Evolutionary conservation across 192 early-diverging fungal species (phyloP).

Genomic region (Coemansia sp.): DNA sequence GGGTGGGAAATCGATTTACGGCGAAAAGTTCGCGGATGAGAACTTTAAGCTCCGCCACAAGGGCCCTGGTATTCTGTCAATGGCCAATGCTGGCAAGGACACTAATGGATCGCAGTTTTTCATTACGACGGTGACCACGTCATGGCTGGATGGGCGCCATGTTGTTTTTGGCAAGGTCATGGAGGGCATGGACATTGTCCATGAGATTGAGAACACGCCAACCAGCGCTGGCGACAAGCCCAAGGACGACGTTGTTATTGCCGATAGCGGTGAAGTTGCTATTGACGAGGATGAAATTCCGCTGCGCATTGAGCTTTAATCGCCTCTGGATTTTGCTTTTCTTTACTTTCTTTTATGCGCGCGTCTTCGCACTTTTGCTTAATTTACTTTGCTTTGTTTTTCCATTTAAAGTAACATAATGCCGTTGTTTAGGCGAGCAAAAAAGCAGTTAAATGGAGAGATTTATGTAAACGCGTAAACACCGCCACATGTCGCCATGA

Average conservation of each 20-base stretch:
- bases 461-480: not conserved
- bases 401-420: conserved; percentile 5
- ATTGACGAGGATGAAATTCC: conserved; percentile 57
- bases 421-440: conserved; percentile 6
- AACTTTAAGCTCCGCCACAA: conserved; percentile 77
- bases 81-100: conserved; percentile 76
- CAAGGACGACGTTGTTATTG: conserved; percentile 67
- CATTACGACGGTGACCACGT: conserved; percentile 69
- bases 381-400: not conserved
- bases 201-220: conserved; percentile 30
- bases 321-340: not conserved
- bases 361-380: not conserved
- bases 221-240: conserved; percentile 66
- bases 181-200: conserved; percentile 59
- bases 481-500: not conserved
- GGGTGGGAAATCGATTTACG: conserved; percentile 83
- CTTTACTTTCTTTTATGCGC: not conserved
- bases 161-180: conserved; percentile 80
- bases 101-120: conserved; percentile 90
- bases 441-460: conserved; percentile 12
- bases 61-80: conserved; percentile 68
- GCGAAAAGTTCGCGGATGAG: conserved; percentile 78
- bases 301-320: conserved; percentile 48
- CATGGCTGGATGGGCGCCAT: conserved; percentile 77
- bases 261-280: conserved; percentile 70